These are phyloP conservation scores for Pyrenopolyporus hunteri DNA, from an alignment of 495 filamentous ascomycete species.

Conservation along the genomic window DNA sequence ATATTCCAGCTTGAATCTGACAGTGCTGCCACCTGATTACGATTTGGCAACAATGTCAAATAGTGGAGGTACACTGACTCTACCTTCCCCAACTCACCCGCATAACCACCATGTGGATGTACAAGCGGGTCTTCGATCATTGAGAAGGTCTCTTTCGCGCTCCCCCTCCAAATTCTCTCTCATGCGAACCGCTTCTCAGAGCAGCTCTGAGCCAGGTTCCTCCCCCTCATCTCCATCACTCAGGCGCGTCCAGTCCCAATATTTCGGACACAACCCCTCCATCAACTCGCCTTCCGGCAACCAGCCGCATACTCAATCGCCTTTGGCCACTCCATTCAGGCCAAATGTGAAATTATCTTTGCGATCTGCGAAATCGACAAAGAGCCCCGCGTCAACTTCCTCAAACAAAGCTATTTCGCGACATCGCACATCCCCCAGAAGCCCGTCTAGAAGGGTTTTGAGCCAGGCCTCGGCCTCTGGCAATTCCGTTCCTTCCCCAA, in stretches of 20 bases:
- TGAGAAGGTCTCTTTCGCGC: slow-evolving; percentile 82
- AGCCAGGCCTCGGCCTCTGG: slow-evolving; percentile 72
- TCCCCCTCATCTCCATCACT: slow-evolving; percentile 40
- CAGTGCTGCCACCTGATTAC: background rate
- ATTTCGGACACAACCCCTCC: slow-evolving; percentile 29
- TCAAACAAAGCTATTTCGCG: slow-evolving; percentile 53
- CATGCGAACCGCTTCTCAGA: slow-evolving; percentile 57
- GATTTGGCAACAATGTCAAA: slow-evolving; percentile 49
- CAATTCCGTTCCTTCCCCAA: slow-evolving; percentile 64
- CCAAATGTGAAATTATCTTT: slow-evolving; percentile 59
- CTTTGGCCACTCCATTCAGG: slow-evolving; percentile 47
- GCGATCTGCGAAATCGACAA: slow-evolving; percentile 53
- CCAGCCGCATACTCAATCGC: slow-evolving; percentile 43
- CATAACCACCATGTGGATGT: slow-evolving; percentile 81
- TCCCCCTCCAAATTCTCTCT: slow-evolving; percentile 86
- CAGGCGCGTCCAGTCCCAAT: slow-evolving; percentile 40
- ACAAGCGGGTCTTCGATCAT: slow-evolving; percentile 73
- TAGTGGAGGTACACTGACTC: slow-evolving; percentile 75
- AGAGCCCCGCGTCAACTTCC: slow-evolving; percentile 44
- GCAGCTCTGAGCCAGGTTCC: slow-evolving; percentile 38
- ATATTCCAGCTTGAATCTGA: background rate
- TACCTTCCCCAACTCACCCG: slow-evolving; percentile 73
- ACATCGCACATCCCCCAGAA: slow-evolving; percentile 69
- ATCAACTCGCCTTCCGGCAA: slow-evolving; percentile 28
- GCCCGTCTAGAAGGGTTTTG: slow-evolving; percentile 76